A percentile compares a stretch with the other conserved stretches of the same genome.
Evolutionary conservation across 2,329 filamentous ascomycete genomes (phyloP).

Genomic region (Colletotrichum liaoningense): DNA sequence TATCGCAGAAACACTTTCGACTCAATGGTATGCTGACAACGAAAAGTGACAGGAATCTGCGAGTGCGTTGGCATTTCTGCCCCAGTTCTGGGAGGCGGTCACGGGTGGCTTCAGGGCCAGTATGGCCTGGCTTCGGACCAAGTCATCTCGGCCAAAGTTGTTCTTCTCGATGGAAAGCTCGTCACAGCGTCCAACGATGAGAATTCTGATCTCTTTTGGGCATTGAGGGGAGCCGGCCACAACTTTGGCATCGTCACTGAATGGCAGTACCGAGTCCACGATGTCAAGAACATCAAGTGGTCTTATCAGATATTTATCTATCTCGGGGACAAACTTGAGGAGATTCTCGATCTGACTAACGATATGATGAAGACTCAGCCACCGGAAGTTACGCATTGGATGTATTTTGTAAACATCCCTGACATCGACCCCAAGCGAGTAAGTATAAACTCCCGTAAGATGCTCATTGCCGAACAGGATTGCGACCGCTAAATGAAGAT

Average conservation of each 20-base stretch:
- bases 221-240: conserved; percentile 60
- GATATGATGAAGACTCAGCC: conserved; percentile 43
- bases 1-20: background rate
- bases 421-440: conserved; percentile 43
- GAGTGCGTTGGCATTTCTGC: conserved; percentile 42
- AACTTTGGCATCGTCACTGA: conserved; percentile 63
- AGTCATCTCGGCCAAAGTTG: conserved; percentile 45
- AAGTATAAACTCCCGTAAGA: conserved; percentile 40
- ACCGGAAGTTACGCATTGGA: conserved; percentile 42
- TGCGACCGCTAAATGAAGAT: background rate
- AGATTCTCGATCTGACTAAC: conserved; percentile 48
- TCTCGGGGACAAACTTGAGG: conserved; percentile 41
- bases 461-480: background rate
- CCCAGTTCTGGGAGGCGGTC: conserved; percentile 36
- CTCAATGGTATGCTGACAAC: background rate
- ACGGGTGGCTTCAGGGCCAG: conserved; percentile 31
- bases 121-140: conserved; percentile 44
- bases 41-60: conserved; percentile 39
- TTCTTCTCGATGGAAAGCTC: conserved; percentile 41
- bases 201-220: conserved; percentile 58
- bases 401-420: conserved; percentile 48
- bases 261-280: conserved; percentile 46
- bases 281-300: conserved; percentile 40
- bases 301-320: conserved; percentile 39
- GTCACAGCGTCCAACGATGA: conserved; percentile 39